phyloP scores from a whole-genome alignment of 208 protist genomes.

The Phytomonas serpens region DNA sequence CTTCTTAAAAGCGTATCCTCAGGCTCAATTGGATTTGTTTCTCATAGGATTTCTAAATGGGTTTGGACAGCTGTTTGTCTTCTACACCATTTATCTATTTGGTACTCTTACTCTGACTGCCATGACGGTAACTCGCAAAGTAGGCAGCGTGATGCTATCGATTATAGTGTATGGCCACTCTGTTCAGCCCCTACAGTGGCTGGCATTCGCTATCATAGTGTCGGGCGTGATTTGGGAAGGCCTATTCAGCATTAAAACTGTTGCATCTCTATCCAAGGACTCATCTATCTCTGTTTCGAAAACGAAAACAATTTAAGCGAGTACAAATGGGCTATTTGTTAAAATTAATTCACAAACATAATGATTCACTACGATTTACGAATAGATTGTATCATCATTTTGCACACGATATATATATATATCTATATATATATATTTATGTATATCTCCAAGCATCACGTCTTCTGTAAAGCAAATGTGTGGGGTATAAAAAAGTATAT shows the following conservation, averaged over 20 bases:
- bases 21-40: constrained; percentile 45
- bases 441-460: not conserved
- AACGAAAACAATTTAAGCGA: not conserved
- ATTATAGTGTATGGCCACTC: constrained; percentile 63
- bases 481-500: not conserved
- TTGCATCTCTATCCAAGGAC: not conserved
- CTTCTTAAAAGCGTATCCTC: constrained; percentile 46
- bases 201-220: constrained; percentile 41
- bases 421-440: constrained; percentile 10
- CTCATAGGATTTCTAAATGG: constrained; percentile 62
- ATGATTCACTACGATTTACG: not conserved
- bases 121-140: constrained; percentile 78
- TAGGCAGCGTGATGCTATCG: constrained; percentile 67
- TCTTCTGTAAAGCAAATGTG: not conserved
- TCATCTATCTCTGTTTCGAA: not conserved
- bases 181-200: constrained; percentile 41
- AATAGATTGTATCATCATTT: constrained; percentile 8
- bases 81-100: constrained; percentile 69
- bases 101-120: constrained; percentile 67
- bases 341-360: constrained; percentile 3
- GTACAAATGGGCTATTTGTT: not conserved
- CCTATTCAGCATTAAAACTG: constrained; percentile 22
- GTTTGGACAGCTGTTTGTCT: constrained; percentile 76
- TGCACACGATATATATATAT: constrained; percentile 5
- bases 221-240: constrained; percentile 51